phyloP scores from a whole-genome alignment of 495 filamentous ascomycete genomes.

The Hypoxylon rickii region DNA sequence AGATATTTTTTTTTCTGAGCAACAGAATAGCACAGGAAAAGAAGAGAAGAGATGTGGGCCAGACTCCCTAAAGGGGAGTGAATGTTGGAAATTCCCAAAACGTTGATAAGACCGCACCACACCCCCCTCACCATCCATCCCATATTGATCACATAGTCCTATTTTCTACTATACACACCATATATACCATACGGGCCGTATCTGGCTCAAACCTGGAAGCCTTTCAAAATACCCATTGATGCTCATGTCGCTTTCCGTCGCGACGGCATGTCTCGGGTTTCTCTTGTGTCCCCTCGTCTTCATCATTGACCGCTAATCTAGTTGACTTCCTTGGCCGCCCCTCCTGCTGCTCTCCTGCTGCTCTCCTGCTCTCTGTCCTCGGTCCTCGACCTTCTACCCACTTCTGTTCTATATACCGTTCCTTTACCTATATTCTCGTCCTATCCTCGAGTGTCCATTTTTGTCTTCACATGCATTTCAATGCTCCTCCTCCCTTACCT shows the following conservation, averaged over 20 bases:
- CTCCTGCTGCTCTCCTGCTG: slow-evolving; percentile 2
- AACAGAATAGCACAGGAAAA: slow-evolving; percentile 9
- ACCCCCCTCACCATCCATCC: slow-evolving; percentile 19
- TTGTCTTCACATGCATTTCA: slow-evolving; percentile 13
- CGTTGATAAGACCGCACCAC: slow-evolving; percentile 38
- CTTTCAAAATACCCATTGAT: slow-evolving; percentile 16
- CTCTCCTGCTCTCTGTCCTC: neutral
- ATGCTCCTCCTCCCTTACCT: slow-evolving; percentile 22
- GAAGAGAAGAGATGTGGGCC: slow-evolving; percentile 21
- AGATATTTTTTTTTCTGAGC: too few species aligned
- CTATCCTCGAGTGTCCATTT: too few species aligned
- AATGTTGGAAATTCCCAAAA: slow-evolving; percentile 28
- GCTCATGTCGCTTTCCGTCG: slow-evolving; percentile 31
- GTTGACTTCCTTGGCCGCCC: neutral
- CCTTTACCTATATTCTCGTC: too few species aligned
- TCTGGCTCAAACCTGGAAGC: too few species aligned
- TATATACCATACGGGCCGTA: slow-evolving; percentile 8
- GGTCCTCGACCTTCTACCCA: slow-evolving; percentile 11
- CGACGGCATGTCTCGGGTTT: slow-evolving; percentile 28
- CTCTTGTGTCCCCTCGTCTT: slow-evolving; percentile 21
- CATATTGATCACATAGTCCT: too few species aligned
- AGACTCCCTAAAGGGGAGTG: slow-evolving; percentile 30
- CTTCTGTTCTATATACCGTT: too few species aligned
- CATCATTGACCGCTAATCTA: slow-evolving; percentile 26
- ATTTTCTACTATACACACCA: slow-evolving; percentile 16